Base-by-base conservation (phyloP, 352 stramenopile genomes). In the Pythium brassicae region DNA sequence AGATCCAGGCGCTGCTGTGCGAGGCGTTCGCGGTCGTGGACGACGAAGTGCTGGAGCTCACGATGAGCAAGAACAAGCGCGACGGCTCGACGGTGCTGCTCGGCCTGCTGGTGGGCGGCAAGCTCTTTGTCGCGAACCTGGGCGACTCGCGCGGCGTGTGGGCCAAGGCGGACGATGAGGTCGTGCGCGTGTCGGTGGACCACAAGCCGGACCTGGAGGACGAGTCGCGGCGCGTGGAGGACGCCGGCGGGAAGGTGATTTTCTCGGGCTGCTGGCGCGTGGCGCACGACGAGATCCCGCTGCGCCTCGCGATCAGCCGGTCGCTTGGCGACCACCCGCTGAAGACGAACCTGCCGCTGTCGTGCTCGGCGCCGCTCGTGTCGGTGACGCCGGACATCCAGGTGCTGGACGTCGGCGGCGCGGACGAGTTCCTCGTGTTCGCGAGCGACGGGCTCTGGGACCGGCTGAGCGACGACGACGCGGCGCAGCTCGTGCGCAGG, bases 201-300 rank as follows among this genome's bases (percentile, higher is more conserved):
- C 83, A 92, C 68, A 92, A 92, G 49, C 83, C 83, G 0, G 74
- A 90, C 50, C 45, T 86, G 4, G 69, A 76, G n/a, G 68, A 71
- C 22, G 83, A 92, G 62, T 82, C 59, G 10, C 62, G 71, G 42
- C 78, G 83, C 29, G 69, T 92, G 1, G 60, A 86, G 55, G 71
- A 76, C 27, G 80, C 83, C 7, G 83, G 83, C 17, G 83, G 83
- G 27, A 88, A 89, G 50, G 76, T 92, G 22, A 83, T 92, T 14
- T 90, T 78, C 53, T 92, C 83, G 7, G 83, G 83, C 25, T 92
- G 83, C 59, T 92, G 83, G 83, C 83, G 83, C 27, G 83, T 92
- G n/a, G 78, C 83, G 12, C 83, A 92, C 53, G 76, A 88, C 61
- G 69, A 83, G 47, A 74, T 89, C 15, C 72, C 78, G 6, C 53